Conservation (phyloP, 768 basidiomycete species). For the Suillus hirtellus region DNA sequence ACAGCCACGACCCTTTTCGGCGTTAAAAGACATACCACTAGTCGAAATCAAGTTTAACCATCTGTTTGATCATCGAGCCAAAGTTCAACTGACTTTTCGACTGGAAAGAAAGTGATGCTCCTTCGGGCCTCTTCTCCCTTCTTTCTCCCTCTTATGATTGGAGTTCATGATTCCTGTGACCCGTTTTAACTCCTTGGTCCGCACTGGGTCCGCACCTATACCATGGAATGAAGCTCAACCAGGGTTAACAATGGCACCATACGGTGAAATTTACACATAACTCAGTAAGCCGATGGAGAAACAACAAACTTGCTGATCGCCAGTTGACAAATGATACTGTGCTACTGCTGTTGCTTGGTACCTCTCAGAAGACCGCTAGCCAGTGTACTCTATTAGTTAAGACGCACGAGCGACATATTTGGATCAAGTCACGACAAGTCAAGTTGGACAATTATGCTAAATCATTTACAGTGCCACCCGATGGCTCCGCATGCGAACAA, state of each 20-base stretch:
- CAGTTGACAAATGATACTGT: neutral
- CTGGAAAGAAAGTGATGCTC: neutral
- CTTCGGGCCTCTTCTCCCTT: neutral
- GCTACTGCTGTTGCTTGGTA: neutral
- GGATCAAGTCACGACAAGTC: neutral
- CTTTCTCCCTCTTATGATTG: neutral
- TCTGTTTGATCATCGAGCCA: neutral
- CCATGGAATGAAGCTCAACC: neutral
- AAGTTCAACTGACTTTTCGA: neutral
- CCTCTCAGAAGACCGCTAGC: neutral
- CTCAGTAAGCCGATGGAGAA: neutral
- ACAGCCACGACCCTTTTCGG: slow-evolving; percentile 2
- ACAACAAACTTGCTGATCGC: neutral
- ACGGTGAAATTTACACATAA: neutral
- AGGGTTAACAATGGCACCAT: neutral
- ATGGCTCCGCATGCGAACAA: neutral
- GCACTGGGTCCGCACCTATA: neutral
- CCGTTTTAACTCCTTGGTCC: neutral
- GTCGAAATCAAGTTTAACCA: neutral
- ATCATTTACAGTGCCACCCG: neutral
- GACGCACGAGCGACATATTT: neutral
- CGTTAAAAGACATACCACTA: neutral
- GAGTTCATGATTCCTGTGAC: neutral
- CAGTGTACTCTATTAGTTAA: neutral
- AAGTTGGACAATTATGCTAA: neutral